phyloP scores from a whole-genome alignment of 73 alveolate genomes.

The Uronychia setigera region DNA sequence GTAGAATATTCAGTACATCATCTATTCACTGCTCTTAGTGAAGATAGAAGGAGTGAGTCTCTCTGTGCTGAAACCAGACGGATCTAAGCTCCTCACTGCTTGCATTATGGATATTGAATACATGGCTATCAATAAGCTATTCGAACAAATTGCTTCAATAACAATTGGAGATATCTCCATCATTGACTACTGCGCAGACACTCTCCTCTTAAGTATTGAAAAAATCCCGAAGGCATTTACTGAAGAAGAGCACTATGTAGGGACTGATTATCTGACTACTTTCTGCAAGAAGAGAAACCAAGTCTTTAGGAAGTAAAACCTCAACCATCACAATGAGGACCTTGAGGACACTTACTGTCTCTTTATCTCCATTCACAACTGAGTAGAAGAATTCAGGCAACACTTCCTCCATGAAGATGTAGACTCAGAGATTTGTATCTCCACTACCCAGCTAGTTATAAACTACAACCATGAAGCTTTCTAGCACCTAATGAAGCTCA shows the following conservation, averaged over 20 bases:
- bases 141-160: background rate
- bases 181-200: background rate
- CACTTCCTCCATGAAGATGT: too few species aligned
- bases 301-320: too few species aligned
- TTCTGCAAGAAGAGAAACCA: too few species aligned
- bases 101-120: background rate
- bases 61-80: background rate
- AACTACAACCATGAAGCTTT: too few species aligned
- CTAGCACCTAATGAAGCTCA: too few species aligned
- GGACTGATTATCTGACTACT: too few species aligned
- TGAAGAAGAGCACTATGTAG: too few species aligned
- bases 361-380: too few species aligned
- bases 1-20: background rate
- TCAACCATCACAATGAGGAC: slow-evolving; percentile 4
- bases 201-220: background rate
- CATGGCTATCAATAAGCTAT: background rate
- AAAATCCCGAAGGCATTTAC: background rate
- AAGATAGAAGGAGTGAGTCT: background rate
- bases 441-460: too few species aligned
- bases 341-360: too few species aligned
- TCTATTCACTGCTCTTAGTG: background rate
- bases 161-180: background rate
- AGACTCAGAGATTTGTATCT: too few species aligned
- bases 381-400: too few species aligned
- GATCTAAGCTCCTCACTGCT: background rate